Conservation (phyloP, 306 rosid genomes). For the Dicorynia guianensis region DNA sequence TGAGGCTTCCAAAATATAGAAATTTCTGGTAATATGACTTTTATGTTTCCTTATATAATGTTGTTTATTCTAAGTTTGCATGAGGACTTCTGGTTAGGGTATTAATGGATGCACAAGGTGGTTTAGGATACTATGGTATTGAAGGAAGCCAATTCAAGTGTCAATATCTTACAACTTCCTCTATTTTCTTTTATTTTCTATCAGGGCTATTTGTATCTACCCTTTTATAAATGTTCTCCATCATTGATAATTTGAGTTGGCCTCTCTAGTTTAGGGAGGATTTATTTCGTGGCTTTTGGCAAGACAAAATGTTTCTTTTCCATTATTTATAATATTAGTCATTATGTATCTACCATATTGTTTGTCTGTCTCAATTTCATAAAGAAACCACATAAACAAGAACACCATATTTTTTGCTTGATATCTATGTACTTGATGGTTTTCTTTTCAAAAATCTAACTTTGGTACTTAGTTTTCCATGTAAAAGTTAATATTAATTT, state of each 20-base stretch:
- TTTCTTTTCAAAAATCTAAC: neutral
- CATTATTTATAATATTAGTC: neutral
- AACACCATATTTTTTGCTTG: neutral
- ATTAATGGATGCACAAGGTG: conserved; percentile 1
- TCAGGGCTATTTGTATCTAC: conserved; percentile 18
- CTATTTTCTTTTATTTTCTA: conserved; percentile 8
- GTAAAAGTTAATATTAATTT: neutral
- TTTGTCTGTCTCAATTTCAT: conserved; percentile 3
- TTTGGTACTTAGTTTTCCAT: conserved; percentile 12
- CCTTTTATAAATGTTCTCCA: conserved; percentile 7
- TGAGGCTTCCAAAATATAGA: conserved; percentile 69
- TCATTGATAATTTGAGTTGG: conserved; percentile 10
- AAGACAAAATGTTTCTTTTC: neutral
- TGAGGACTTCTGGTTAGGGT: neutral
- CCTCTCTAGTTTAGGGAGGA: conserved; percentile 17
- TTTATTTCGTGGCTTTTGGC: conserved; percentile 20
- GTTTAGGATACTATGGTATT: conserved; percentile 13
- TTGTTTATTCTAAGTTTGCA: conserved; percentile 6
- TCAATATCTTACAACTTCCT: conserved; percentile 12
- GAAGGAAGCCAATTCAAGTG: conserved; percentile 27
- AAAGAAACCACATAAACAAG: neutral
- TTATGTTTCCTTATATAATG: neutral
- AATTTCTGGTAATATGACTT: conserved; percentile 53
- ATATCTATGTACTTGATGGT: neutral
- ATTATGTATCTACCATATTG: neutral